Base-by-base conservation (phyloP, 2,329 filamentous ascomycete genomes). In the Aureobasidium sp. region DNA sequence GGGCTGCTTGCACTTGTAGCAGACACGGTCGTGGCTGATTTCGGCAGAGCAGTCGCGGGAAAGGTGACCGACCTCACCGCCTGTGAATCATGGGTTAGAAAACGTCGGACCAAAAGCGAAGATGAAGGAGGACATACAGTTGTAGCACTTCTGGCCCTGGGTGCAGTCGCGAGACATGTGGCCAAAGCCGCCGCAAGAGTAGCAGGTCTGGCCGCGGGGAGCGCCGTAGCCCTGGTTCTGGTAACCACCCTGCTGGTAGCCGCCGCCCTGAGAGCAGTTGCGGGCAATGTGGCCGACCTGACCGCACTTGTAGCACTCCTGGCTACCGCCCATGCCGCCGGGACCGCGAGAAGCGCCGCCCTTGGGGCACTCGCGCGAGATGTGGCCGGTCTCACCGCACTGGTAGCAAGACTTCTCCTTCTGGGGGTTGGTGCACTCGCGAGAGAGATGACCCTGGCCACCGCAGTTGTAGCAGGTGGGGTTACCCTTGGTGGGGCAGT, bases 141-240 rank as follows among this genome's bases (percentile, higher is more conserved):
- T 96, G 84, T 97, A 98, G 85, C 93, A 98, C 80, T 97, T 97
- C 79, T 94, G 91, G 66, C 93, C 93, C 73, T 97, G 94, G 65
- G 91, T 94, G 76, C 93, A 98, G 75, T 97, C 93, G 79, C 90
- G 86, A 69, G 88, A 90, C 86, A 95, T 91, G 79, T 98, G 93
- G 67, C 91, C 91, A 69, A 89, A 90, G 61, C 93, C 93, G 64
- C 93, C 93, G 76, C 93, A 97, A 39, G 90, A 95, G 80, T 96
- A 98, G 85, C 93, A 97, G 64, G 90, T 96, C 79, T 91, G 89
- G 19, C 40, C 44, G 54, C 68, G 66, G 37, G 64, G 63, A 58
- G 78, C 71, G 50, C 68, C 66, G 57, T 64, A 68, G 52, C 67
- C 74, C 61, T 75, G 74, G 59, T 77, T 68, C 41, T 66, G 74